Evolutionary conservation across 2,329 filamentous ascomycete genomes (phyloP).

Genomic region (Alternaria alternata): DNA sequence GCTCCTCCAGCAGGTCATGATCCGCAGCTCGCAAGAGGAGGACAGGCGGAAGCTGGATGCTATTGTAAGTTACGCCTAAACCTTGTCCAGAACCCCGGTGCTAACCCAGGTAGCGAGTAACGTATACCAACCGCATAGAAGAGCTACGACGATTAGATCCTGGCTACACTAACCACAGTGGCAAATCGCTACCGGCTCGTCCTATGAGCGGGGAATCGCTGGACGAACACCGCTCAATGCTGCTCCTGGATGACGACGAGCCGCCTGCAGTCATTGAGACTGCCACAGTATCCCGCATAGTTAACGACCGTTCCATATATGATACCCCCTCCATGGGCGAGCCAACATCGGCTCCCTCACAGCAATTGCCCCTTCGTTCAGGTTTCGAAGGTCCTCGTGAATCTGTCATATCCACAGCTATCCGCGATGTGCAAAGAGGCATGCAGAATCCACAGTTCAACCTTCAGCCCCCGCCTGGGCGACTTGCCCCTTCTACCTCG

Average conservation of each 20-base stretch:
- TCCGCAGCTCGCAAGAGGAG: conserved; percentile 82
- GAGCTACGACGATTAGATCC: conserved; percentile 80
- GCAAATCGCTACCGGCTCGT: conserved; percentile 79
- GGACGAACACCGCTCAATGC: conserved; percentile 49
- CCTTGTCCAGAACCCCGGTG: neutral
- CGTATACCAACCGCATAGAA: conserved; percentile 88
- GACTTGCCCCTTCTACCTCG: conserved; percentile 27
- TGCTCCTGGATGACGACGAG: conserved; percentile 43
- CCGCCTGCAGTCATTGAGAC: conserved; percentile 60
- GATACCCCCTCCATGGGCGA: conserved; percentile 27
- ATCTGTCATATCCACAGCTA: conserved; percentile 53
- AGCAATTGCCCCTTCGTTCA: conserved; percentile 47
- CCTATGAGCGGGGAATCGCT: conserved; percentile 69
- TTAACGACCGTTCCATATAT: conserved; percentile 52
- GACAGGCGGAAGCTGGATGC: conserved; percentile 91
- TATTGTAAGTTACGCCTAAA: conserved; percentile 73
- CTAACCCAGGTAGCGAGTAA: conserved; percentile 70
- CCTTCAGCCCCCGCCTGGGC: conserved; percentile 47
- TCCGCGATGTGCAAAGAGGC: conserved; percentile 51
- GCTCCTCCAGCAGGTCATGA: conserved; percentile 85
- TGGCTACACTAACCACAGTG: conserved; percentile 57
- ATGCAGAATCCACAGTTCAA: conserved; percentile 43
- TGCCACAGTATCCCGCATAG: conserved; percentile 62
- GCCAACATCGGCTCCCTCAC: conserved; percentile 28
- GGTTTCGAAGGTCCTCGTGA: conserved; percentile 40